These are phyloP conservation scores for Nidularia pulvinata DNA, from an alignment of 768 basidiomycete genomes.

Conservation along the genomic window DNA sequence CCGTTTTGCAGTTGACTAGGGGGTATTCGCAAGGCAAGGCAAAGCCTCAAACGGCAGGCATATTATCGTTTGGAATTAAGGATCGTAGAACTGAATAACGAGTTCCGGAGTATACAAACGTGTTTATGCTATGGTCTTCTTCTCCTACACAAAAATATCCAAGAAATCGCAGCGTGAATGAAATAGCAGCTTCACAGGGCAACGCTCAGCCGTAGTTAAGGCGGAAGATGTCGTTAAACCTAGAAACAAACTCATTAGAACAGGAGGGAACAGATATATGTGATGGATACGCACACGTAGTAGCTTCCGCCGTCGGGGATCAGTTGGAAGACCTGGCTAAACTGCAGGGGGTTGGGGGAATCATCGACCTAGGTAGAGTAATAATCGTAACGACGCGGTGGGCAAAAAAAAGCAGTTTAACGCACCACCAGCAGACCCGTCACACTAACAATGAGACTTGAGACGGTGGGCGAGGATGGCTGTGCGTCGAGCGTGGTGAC, in stretches of 20 bases:
- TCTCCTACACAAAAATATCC: background rate
- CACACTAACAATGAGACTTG: slow-evolving; percentile 77
- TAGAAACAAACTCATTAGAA: slow-evolving; percentile 24
- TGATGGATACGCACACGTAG: slow-evolving; percentile 70
- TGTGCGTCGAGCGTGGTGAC: slow-evolving; percentile 87
- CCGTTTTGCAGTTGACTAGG: no score
- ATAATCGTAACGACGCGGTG: no score
- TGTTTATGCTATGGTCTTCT: background rate
- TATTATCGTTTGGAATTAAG: no score
- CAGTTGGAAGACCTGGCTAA: slow-evolving; percentile 94
- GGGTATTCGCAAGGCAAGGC: no score
- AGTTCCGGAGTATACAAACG: background rate
- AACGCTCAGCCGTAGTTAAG: slow-evolving; percentile 65
- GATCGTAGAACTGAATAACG: background rate
- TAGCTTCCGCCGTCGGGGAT: slow-evolving; percentile 72
- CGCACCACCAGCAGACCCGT: slow-evolving; percentile 83
- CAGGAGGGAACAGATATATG: background rate
- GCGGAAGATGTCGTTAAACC: slow-evolving; percentile 91
- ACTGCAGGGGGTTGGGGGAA: slow-evolving; percentile 75
- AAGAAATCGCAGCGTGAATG: no score
- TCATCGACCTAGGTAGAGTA: slow-evolving; percentile 71
- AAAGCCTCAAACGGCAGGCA: no score
- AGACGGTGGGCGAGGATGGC: slow-evolving; percentile 62
- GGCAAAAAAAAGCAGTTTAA: slow-evolving; percentile 4
- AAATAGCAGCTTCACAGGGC: no score